phyloP scores from a whole-genome alignment of 1,139 yeast species.

The Saccharomycopsis phalli region DNA sequence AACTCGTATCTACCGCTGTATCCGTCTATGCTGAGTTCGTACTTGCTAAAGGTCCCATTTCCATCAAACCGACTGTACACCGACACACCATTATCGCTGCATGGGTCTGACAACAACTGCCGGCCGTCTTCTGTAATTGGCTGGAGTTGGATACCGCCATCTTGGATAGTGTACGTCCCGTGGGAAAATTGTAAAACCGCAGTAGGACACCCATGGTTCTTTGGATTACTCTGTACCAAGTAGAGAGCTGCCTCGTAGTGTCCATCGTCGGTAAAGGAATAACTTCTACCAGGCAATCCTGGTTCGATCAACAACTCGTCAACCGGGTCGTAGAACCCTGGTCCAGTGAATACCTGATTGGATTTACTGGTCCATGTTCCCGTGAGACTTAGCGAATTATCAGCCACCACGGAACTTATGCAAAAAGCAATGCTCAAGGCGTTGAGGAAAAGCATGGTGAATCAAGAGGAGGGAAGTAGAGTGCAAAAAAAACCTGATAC shows the following conservation, averaged over 20 bases:
- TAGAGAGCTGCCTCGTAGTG: slow-evolving; percentile 84
- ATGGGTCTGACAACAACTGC: slow-evolving; percentile 82
- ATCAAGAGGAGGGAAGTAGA: no score
- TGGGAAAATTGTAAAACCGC: slow-evolving; percentile 85
- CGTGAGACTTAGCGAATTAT: slow-evolving; percentile 30
- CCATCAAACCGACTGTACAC: slow-evolving; percentile 66
- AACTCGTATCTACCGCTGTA: slow-evolving; percentile 79
- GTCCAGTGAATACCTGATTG: slow-evolving; percentile 91
- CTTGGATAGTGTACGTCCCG: slow-evolving; percentile 58
- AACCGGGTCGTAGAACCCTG: slow-evolving; percentile 92
- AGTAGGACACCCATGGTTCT: slow-evolving; percentile 69
- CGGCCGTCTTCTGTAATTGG: slow-evolving; percentile 90
- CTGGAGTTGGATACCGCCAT: slow-evolving; percentile 54
- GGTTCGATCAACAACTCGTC: slow-evolving; percentile 93
- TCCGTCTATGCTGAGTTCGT: slow-evolving; percentile 52
- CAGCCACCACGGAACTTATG: background rate
- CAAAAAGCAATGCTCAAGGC: no score
- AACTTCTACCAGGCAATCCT: slow-evolving; percentile 86
- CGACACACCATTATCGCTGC: slow-evolving; percentile 49
- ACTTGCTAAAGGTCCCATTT: slow-evolving; percentile 50
- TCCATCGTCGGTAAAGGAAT: slow-evolving; percentile 89
- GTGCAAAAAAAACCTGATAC: no score
- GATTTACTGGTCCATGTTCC: slow-evolving; percentile 98
- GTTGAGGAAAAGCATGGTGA: no score
- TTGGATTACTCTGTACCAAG: slow-evolving; percentile 63